Percentiles rank a stretch among this genome's conserved stretches.
Evolutionary conservation across 2,329 filamentous ascomycete genomes (phyloP).

Genomic region (Colletotrichum lupini): DNA sequence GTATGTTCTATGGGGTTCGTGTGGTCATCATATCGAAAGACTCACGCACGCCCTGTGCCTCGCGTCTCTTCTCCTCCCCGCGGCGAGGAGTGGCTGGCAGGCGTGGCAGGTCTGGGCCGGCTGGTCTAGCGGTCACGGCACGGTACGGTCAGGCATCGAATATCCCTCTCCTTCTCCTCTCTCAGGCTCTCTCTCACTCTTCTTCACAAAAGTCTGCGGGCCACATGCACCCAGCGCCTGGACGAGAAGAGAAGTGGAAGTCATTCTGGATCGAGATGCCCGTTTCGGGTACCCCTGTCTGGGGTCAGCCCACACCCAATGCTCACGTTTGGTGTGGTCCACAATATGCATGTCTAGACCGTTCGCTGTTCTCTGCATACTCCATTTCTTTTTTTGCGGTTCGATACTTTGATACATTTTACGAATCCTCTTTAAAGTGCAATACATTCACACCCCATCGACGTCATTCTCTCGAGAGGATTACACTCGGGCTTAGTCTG

Average conservation of each 20-base stretch:
- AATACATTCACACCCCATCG: neutral
- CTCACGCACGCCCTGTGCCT: no score
- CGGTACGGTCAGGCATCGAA: no score
- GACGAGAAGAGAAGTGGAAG: neutral
- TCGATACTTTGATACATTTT: no score
- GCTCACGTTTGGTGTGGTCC: constrained; percentile 6
- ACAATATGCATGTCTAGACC: constrained; percentile 20
- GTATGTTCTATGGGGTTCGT: neutral
- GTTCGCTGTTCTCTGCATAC: constrained; percentile 12
- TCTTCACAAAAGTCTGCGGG: no score
- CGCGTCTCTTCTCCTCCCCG: neutral
- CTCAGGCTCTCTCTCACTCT: no score
- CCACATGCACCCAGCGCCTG: no score
- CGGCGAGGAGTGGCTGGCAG: no score
- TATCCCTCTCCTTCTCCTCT: neutral
- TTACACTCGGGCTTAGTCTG: neutral
- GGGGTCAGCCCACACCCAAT: constrained; percentile 18
- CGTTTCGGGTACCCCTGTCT: constrained; percentile 28
- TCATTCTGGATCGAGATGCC: constrained; percentile 26
- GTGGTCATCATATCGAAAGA: constrained; percentile 14
- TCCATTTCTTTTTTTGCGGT: neutral
- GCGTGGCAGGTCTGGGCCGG: no score
- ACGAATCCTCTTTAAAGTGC: neutral
- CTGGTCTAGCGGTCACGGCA: no score
- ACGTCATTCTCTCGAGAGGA: constrained; percentile 18